Conservation (phyloP, 1,139 yeast species). For the Geotrichum bryndzae region DNA sequence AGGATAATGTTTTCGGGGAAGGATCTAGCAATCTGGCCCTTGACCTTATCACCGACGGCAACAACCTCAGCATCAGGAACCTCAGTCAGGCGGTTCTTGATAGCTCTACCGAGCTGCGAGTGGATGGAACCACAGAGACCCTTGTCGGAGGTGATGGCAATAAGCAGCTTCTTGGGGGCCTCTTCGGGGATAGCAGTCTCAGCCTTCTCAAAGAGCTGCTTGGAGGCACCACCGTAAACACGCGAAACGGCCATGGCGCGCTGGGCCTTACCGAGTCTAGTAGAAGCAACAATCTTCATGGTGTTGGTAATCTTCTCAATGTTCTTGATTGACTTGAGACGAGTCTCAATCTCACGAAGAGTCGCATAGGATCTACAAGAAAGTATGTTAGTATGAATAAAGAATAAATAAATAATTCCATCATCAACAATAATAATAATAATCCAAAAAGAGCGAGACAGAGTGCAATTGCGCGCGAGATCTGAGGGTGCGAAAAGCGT, state of each 20-base stretch:
- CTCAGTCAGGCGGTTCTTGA: slow-evolving; percentile 62
- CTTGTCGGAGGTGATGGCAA: slow-evolving; percentile 93
- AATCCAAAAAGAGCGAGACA: too few relatives aligned
- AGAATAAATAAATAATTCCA: not conserved
- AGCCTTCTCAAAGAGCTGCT: slow-evolving; percentile 72
- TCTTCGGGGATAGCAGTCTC: slow-evolving; percentile 56
- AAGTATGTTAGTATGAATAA: not conserved
- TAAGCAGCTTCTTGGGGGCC: slow-evolving; percentile 53
- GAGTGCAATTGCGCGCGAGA: too few relatives aligned
- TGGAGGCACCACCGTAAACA: slow-evolving; percentile 73
- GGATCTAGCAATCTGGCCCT: slow-evolving; percentile 81
- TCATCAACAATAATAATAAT: not conserved
- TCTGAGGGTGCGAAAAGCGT: too few relatives aligned
- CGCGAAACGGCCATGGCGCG: slow-evolving; percentile 89
- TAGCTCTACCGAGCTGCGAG: slow-evolving; percentile 85
- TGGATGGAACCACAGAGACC: slow-evolving; percentile 98
- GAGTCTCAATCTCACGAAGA: slow-evolving; percentile 95
- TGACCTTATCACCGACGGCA: slow-evolving; percentile 90
- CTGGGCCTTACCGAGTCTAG: slow-evolving; percentile 93
- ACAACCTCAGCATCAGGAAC: slow-evolving; percentile 72
- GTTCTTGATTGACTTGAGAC: slow-evolving; percentile 96
- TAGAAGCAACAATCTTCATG: slow-evolving; percentile 98
- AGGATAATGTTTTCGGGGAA: slow-evolving; percentile 58
- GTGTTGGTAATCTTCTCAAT: slow-evolving; percentile 99
- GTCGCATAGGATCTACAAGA: slow-evolving; percentile 83